Evolutionary conservation across 164 flowering plant species (phyloP), one percentile per base, ranked within the genome.

Genomic region (Saururus chinensis): DNA sequence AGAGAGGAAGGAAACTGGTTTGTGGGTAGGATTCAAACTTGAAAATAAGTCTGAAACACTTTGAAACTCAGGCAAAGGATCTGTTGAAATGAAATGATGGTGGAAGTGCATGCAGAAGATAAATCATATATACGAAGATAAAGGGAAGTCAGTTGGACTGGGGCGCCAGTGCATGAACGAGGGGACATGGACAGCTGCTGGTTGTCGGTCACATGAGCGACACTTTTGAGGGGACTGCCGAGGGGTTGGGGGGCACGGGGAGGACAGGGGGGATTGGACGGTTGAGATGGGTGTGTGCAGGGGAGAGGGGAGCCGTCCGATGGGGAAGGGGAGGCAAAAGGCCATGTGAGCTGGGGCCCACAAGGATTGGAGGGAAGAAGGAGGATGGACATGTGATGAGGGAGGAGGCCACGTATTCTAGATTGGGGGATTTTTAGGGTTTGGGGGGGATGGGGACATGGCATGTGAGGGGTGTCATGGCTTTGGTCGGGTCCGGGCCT

Each of bases 261-360:
- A 71, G 68, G 74, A 77, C 68, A 58, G 60, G 56, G 23, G 60
- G 23, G 52, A 24, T 23, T 69, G 70, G 49, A 75, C 62, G 83
- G 82, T 40, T 30, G 48, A 64, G 81, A 83, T 74, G 66, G 26
- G 61, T 56, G n/a, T n/a, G n/a, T n/a, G n/a, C n/a, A n/a, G n/a
- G n/a, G n/a, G n/a, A n/a, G n/a, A n/a, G n/a, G n/a, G n/a, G n/a
- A n/a, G n/a, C n/a, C n/a, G n/a, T n/a, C n/a, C n/a, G n/a, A n/a
- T n/a, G n/a, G n/a, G 64, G 61, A 40, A 56, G 69, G 59, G 74
- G 41, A 37, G n/a, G 59, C 7, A 26, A 63, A 66, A 63, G 17
- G 58, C 30, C 77, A 69, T 78, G 37, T 30, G 37, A 6, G 37
- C 6, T 2, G 37, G 37, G 37, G 37, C 37, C 37, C 2, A 30